A percentile compares a stretch with the other conserved stretches of the same genome.
phyloP scores from a whole-genome alignment of 768 basidiomycete species.

The Neoboletus brunneissimus region DNA sequence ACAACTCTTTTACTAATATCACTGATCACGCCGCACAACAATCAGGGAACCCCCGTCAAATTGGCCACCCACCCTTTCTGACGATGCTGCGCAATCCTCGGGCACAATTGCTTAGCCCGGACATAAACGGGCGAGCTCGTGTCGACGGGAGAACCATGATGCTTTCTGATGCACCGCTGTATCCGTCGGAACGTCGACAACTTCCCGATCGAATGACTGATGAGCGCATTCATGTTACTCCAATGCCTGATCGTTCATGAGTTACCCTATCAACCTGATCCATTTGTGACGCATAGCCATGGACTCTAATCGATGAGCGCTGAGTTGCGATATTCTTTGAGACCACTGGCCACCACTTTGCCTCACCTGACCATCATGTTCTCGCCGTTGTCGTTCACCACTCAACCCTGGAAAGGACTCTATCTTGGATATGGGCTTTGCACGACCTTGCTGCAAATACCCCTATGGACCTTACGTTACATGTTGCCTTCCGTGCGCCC shows the following conservation, averaged over 20 bases:
- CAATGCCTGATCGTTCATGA: neutral
- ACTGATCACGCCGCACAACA: slow-evolving; percentile 1
- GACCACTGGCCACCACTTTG: neutral
- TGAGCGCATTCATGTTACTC: neutral
- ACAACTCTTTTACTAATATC: neutral
- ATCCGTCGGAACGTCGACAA: neutral
- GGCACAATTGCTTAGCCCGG: slow-evolving; percentile 22
- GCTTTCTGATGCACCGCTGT: neutral
- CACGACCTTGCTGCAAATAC: slow-evolving; percentile 42
- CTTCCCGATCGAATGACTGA: neutral
- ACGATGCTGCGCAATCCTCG: slow-evolving; percentile 17
- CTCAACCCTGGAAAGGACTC: slow-evolving; percentile 49
- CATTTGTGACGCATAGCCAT: neutral
- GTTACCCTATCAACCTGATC: neutral
- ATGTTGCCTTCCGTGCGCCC: slow-evolving; percentile 39
- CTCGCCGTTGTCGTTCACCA: slow-evolving; percentile 1
- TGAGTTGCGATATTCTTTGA: neutral
- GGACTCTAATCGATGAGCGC: neutral
- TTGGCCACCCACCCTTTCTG: slow-evolving; percentile 29
- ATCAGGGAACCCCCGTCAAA: slow-evolving; percentile 24
- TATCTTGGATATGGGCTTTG: slow-evolving; percentile 45
- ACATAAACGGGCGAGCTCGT: neutral
- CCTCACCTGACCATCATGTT: slow-evolving; percentile 6
- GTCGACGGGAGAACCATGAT: neutral
- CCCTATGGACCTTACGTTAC: slow-evolving; percentile 45